Percentiles rank a stretch among this genome's conserved stretches.
These are phyloP conservation scores for Ceratocystis smalleyi DNA, from an alignment of 2,329 filamentous ascomycete genomes.

Conservation along the genomic window DNA sequence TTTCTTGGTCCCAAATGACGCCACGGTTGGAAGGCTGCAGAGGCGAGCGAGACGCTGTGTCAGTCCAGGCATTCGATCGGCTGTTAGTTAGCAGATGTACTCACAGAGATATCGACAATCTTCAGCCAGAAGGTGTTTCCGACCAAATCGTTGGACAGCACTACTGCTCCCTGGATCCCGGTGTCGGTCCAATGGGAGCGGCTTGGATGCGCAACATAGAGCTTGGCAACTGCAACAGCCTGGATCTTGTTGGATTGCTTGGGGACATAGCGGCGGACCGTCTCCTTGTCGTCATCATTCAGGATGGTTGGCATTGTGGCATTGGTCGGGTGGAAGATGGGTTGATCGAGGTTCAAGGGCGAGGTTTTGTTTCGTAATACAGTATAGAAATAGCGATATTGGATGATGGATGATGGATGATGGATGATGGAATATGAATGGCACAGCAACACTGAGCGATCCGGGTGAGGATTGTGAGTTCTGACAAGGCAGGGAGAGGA, in stretches of 20 bases:
- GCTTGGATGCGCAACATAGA: slow-evolving; percentile 87
- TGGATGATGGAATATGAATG: neutral
- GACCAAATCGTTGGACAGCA: slow-evolving; percentile 84
- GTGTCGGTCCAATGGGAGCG: slow-evolving; percentile 82
- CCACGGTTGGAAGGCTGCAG: slow-evolving; percentile 57
- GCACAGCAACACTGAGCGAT: neutral
- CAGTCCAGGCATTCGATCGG: neutral
- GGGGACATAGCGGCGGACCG: slow-evolving; percentile 83
- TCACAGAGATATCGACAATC: slow-evolving; percentile 86
- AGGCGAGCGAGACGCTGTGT: slow-evolving; percentile 7
- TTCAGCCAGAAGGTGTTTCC: slow-evolving; percentile 97
- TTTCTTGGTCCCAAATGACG: slow-evolving; percentile 94
- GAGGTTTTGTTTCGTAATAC: neutral
- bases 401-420: neutral
- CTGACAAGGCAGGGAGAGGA: neutral
- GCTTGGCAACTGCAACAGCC: slow-evolving; percentile 78
- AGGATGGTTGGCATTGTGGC: slow-evolving; percentile 26
- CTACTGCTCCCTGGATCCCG: slow-evolving; percentile 77
- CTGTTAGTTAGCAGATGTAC: slow-evolving; percentile 23
- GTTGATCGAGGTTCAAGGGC: neutral
- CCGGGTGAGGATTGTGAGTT: neutral
- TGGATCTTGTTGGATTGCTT: slow-evolving; percentile 96
- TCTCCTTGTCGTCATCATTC: slow-evolving; percentile 87
- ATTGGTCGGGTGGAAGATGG: neutral
- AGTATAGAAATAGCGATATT: slow-evolving; percentile 1